These are phyloP conservation scores for Naegleria lovaniensis DNA, from an alignment of 208 protist genomes.

Conservation along the genomic window DNA sequence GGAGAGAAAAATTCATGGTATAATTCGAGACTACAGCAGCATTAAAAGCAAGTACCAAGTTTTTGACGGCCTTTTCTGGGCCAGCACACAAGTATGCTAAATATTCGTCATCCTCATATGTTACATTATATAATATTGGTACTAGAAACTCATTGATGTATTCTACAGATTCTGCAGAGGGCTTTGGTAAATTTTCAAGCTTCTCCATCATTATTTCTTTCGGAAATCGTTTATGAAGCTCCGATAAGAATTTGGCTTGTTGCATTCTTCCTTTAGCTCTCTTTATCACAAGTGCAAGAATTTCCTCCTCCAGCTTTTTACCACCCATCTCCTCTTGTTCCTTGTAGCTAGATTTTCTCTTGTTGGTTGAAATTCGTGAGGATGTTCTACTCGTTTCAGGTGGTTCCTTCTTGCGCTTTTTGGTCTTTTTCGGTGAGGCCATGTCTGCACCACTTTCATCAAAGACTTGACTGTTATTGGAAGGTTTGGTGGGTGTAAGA, in stretches of 20 bases:
- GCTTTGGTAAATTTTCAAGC: neutral
- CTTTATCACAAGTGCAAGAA: neutral
- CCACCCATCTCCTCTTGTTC: neutral
- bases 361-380: neutral
- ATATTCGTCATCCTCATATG: neutral
- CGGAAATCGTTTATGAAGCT: neutral
- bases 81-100: neutral
- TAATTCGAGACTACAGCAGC: neutral
- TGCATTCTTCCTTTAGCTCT: neutral
- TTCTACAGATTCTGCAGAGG: neutral
- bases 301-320: neutral
- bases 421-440: neutral
- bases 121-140: neutral
- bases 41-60: neutral
- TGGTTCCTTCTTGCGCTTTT: neutral
- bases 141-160: neutral
- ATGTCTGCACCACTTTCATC: neutral
- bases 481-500: neutral
- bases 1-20: neutral
- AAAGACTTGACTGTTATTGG: neutral
- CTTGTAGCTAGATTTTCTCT: neutral
- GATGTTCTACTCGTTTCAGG: neutral
- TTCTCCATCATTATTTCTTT: neutral
- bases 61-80: neutral
- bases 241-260: neutral